Base-by-base conservation (phyloP, 1,139 yeast genomes). In the Debaryomyces psychrophilus region DNA sequence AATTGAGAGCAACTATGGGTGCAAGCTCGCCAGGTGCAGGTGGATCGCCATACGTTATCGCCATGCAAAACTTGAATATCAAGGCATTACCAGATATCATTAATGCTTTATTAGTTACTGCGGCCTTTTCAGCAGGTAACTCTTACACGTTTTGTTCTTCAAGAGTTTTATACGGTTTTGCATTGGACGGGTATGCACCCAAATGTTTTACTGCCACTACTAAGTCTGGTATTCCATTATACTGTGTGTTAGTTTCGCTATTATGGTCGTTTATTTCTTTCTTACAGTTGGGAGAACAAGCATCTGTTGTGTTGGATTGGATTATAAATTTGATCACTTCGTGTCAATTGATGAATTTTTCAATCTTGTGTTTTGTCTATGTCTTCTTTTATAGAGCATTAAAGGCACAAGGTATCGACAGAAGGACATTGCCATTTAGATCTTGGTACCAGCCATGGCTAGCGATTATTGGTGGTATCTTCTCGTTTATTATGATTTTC, bases 341-440 rank as follows among this genome's bases (percentile, higher is more conserved):
- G 20, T 64, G 68, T 43, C 71, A 66, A 47, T 53, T 67, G 50
- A 55, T 65, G 43, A 67, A 67, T 51, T 67, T 64, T 48, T 47
- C 58, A 27, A 47, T 64, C 39, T 59, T 67, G 56, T 57, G 64
- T 33, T 46, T 64, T 36, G 56, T 57, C 2, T 67, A 67, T 46
- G 49, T 54, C 6, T 61, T 58, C 47, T 62, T 61, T 45, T 59
- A 52, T 47, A 44, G 60, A 15, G 67, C 67, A 4, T 33, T 61
- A 43, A 56, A 59, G 54, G 64, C 83, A 54, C 92, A 86, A 56
- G 79, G 79, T 7, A 66, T 83, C 35, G 75, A 76, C 45, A 65
- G 92, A 43, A 68, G 74, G 29, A 57, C 68, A 1, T 73, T 88
- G 41, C 86, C 92, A 0, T 65, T 82, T 48, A 68, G 61, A 43